Conservation (phyloP, 208 protist genomes). For the Dictyostelium gargantuum region DNA sequence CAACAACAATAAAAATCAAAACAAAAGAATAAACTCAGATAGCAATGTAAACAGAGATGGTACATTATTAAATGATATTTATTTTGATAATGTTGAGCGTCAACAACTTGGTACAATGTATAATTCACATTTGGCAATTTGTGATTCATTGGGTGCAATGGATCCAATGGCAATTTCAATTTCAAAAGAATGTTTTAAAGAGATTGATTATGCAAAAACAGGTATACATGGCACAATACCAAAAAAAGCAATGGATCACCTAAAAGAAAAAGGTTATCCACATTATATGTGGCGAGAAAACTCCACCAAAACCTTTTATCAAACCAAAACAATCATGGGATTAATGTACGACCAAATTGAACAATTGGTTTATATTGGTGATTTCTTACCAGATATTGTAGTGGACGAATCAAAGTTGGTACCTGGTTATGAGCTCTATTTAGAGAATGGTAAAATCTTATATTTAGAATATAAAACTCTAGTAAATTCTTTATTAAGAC, state of each 20-base stretch:
- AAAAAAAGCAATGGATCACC: background rate
- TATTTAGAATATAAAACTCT: background rate
- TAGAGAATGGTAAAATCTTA: background rate
- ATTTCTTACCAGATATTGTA: background rate
- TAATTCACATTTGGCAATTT: background rate
- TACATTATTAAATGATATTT: background rate
- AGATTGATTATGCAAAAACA: conserved; percentile 44
- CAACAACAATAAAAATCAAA: background rate
- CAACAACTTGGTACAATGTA: background rate
- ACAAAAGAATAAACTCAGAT: too few relatives aligned
- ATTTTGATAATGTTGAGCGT: background rate
- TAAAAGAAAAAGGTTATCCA: background rate
- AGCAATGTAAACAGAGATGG: background rate
- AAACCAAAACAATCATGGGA: background rate
- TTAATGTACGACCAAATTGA: background rate
- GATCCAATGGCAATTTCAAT: background rate
- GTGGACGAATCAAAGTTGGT: background rate
- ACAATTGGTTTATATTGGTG: background rate
- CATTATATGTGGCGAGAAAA: background rate
- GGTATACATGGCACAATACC: background rate
- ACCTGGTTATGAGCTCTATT: background rate
- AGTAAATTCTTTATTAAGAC: background rate
- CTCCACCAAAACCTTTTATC: background rate
- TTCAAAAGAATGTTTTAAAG: conserved; percentile 7
- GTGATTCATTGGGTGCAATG: background rate